Evolutionary conservation across 371 early-diverging fungal genomes (phyloP), one percentile per base, ranked within the genome.

Genomic region (Nematocida homosporus): DNA sequence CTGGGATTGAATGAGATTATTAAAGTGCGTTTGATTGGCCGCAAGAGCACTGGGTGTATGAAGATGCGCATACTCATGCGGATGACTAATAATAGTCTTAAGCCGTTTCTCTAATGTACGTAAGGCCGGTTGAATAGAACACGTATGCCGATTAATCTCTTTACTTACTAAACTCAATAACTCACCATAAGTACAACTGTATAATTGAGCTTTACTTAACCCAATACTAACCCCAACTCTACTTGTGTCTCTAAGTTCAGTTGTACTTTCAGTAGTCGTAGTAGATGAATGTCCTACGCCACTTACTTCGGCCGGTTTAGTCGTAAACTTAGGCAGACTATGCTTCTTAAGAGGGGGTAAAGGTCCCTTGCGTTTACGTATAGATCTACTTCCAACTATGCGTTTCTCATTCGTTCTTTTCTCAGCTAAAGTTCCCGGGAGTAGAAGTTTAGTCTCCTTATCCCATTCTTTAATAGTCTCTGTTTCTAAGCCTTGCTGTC

Each of bases 401-500:
- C 20, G 13, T 44, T 44, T 44, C 34, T 57, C 5, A n/a, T 61
- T 65, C 5, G 8, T 20, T 25, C 23, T 65, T 59, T 25, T 65
- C 54, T 10, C 6, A 25, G 54, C 56, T 18, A 66, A 25, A n/a
- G 3, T 23, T n/a, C 3, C 56, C 25, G 20, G 5, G 18, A 2
- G 27, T n/a, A 54, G 13, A 56, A 41, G n/a, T 23, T 60, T 34
- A 38, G 55, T 66, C 47, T 66, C 66, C 47, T 23, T 56, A 23
- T 66, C 66, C 8, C 54, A 30, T 23, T 30, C 66, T 16, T 10
- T 29, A 8, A 68, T 2, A 10, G n/a, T 27, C 0, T 68, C 69
- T 29, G 57, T 57, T 16, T 65, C 27, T n/a, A 48, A 40, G 2
- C 75, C 75, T 32, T 61, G 60, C 32, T 72, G 50, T 42, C 37